phyloP scores from a whole-genome alignment of 2,329 filamentous ascomycete genomes.

The Pezicula rhizophila region DNA sequence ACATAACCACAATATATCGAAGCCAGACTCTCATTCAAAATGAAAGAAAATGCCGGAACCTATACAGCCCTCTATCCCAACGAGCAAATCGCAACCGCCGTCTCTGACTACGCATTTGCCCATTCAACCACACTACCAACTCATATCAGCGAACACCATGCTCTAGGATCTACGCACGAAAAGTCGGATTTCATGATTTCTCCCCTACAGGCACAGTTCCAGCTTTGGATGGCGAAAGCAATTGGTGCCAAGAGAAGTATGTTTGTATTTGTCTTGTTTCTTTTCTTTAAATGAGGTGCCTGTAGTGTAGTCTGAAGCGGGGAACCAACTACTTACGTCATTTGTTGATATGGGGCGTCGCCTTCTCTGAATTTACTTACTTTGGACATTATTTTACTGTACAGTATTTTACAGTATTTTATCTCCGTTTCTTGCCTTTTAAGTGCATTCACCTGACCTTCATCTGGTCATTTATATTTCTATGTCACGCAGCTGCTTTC shows the following conservation, averaged over 20 bases:
- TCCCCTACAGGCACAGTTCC: conserved; percentile 18
- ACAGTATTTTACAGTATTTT: too few species aligned
- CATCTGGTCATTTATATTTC: too few species aligned
- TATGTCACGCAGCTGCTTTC: too few species aligned
- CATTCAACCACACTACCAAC: conserved; percentile 38
- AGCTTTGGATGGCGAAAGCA: conserved; percentile 16
- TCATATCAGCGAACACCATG: conserved; percentile 38
- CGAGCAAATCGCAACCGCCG: conserved; percentile 33
- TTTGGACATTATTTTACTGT: too few species aligned
- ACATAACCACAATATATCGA: too few species aligned
- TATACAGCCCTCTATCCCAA: conserved; percentile 35
- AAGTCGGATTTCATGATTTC: conserved; percentile 20
- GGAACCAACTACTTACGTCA: not conserved
- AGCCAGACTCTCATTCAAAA: conserved; percentile 3
- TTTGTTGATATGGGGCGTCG: too few species aligned
- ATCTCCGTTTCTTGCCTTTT: too few species aligned
- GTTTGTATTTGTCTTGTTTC: conserved; percentile 1
- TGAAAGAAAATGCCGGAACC: conserved; percentile 23
- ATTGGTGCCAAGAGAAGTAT: conserved; percentile 19
- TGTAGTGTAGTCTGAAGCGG: not conserved
- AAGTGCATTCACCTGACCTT: too few species aligned
- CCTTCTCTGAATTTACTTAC: too few species aligned
- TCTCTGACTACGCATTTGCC: conserved; percentile 36
- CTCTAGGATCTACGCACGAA: conserved; percentile 16
- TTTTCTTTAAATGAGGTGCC: not conserved